phyloP scores from a whole-genome alignment of 768 basidiomycete genomes.

The Suillus subluteus region DNA sequence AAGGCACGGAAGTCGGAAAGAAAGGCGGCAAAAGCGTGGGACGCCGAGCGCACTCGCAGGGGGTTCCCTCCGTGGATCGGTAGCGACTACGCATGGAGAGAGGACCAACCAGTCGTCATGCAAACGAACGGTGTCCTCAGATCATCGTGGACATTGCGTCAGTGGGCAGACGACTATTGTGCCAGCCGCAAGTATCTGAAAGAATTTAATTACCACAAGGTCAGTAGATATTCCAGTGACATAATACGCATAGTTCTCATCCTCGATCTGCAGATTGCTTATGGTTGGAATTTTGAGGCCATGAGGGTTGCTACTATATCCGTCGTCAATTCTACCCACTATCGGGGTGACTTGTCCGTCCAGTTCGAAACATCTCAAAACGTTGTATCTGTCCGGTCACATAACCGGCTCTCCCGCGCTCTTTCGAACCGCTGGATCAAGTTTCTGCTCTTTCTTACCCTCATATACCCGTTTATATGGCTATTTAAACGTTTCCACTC shows the following conservation, averaged over 20 bases:
- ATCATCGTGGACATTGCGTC: conserved; percentile 64
- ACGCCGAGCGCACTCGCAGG: conserved; percentile 42
- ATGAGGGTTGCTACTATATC: conserved; percentile 42
- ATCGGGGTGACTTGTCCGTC: conserved; percentile 44
- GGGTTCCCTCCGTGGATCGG: conserved; percentile 59
- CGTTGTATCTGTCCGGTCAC: conserved; percentile 66
- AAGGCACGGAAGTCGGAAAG: conserved; percentile 46
- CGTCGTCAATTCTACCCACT: conserved; percentile 43
- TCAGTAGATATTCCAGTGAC: conserved; percentile 25
- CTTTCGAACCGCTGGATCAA: conserved; percentile 75
- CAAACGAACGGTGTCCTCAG: conserved; percentile 36
- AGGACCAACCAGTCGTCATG: conserved; percentile 32
- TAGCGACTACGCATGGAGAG: conserved; percentile 36
- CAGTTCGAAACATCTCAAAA: conserved; percentile 49
- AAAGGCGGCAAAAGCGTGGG: conserved; percentile 49
- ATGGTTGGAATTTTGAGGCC: conserved; percentile 58
- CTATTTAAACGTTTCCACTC: conserved; percentile 70
- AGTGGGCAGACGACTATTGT: conserved; percentile 88
- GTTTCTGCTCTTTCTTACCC: conserved; percentile 64
- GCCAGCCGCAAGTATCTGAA: conserved; percentile 70
- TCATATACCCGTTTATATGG: conserved; percentile 85
- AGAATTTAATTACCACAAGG: conserved; percentile 78
- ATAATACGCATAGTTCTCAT: not conserved
- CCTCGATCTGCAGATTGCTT: conserved; percentile 49
- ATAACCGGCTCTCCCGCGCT: conserved; percentile 65